Evolutionary conservation across 495 filamentous ascomycete genomes (phyloP), one percentile per base, ranked within the genome.

Genomic region (Parmelia sp.): DNA sequence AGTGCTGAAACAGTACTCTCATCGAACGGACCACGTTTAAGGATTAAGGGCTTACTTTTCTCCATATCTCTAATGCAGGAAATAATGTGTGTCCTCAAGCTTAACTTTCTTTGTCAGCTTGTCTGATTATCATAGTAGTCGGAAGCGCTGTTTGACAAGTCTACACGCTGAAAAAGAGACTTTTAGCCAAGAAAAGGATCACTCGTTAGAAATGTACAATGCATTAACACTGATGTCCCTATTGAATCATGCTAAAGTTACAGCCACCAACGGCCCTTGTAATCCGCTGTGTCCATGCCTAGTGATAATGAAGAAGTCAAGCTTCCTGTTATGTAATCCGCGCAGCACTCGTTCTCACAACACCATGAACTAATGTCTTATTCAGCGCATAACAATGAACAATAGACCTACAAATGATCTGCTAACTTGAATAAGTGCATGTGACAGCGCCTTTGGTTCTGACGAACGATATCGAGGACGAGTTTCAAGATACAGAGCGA

Each of bases 11-110:
- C 53, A 12, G 76, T 37, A 8, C 9, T 63, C 3, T 73, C 63
- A 35, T 83, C 80, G 62, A 89, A 80, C 7, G 79, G 59, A 60
- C 80, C 76, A 4, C 75, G n/a, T n/a, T n/a, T n/a, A n/a, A n/a
- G 79, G 14, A 57, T 62, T 14, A 63, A 57, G 55, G 76, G 74
- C 0, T 57, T 73, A 21, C 66, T 70, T 31, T 65, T 29, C 4
- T 72, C 45, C 0, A 29, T 73, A 14, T 74, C 76, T 27, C 69
- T 67, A 66, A 85, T 80, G 0, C 69, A 59, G 61, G 84, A 85
- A 2, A 84, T 71, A 8, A 78, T 76, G 60, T 79, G 82, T 11
- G 2, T 2, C 8, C 44, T 25, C n/a, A n/a, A 47, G 21, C 44
- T 10, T 10, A 11, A 6, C 9, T 47, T 25, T 25, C n/a, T 47